These are phyloP conservation scores for Elaphomyces granulatus DNA, from an alignment of 495 filamentous ascomycete species.

Conservation along the genomic window DNA sequence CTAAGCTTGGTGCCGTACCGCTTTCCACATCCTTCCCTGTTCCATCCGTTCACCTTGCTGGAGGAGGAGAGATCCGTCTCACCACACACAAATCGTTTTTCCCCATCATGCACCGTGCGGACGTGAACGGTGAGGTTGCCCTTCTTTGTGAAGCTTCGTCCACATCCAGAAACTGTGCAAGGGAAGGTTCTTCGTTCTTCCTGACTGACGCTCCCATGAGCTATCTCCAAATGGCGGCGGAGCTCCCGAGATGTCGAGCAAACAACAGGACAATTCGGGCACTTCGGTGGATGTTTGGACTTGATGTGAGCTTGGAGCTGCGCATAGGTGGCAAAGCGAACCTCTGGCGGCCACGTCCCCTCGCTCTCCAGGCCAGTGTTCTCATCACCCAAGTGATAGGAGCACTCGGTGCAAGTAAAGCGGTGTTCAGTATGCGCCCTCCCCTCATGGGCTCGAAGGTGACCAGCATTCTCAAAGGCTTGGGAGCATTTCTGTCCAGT, in stretches of 20 bases:
- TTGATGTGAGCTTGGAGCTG: slow-evolving; percentile 58
- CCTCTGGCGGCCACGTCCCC: slow-evolving; percentile 3
- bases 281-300: slow-evolving; percentile 56
- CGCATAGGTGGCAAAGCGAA: slow-evolving; percentile 56
- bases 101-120: slow-evolving; percentile 55
- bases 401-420: slow-evolving; percentile 62
- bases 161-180: slow-evolving; percentile 52
- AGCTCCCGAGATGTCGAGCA: slow-evolving; percentile 48
- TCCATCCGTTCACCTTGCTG: slow-evolving; percentile 49
- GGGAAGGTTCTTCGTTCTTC: slow-evolving; percentile 46
- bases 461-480: slow-evolving; percentile 54
- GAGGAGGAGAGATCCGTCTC: slow-evolving; percentile 41
- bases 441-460: slow-evolving; percentile 56
- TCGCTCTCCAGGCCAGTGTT: slow-evolving; percentile 3
- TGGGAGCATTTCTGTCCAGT: slow-evolving; percentile 46
- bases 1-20: slow-evolving; percentile 54
- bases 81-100: slow-evolving; percentile 57
- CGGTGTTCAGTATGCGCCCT: slow-evolving; percentile 50
- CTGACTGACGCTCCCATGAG: slow-evolving; percentile 46
- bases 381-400: slow-evolving; percentile 18
- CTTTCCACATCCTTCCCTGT: slow-evolving; percentile 52
- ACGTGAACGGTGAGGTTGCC: slow-evolving; percentile 71
- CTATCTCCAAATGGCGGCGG: slow-evolving; percentile 52
- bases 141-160: slow-evolving; percentile 57
- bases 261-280: slow-evolving; percentile 51